Percentiles rank a stretch among this genome's conserved stretches.
Conservation (phyloP, 768 basidiomycete genomes). For the Amanita pseudoporphyria region DNA sequence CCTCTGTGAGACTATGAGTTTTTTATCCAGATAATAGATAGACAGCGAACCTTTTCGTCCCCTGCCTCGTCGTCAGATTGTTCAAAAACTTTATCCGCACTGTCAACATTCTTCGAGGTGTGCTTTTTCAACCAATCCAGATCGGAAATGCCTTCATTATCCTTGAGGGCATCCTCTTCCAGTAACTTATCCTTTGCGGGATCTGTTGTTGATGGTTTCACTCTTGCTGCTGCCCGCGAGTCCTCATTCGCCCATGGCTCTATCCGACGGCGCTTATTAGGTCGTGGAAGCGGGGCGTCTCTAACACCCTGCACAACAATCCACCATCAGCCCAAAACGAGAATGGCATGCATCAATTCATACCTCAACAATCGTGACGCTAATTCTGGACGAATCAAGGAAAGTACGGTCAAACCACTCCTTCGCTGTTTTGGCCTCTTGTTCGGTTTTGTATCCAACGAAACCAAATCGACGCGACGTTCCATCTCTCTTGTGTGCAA, state of each 20-base stretch:
- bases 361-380: conserved; percentile 72
- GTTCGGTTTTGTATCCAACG: conserved; percentile 76
- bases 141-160: conserved; percentile 42
- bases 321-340: not conserved
- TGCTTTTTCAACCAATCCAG: conserved; percentile 67
- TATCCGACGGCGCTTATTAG: conserved; percentile 58
- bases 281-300: conserved; percentile 56
- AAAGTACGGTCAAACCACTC: conserved; percentile 84
- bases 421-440: conserved; percentile 64
- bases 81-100: conserved; percentile 42
- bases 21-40: not conserved
- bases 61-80: conserved; percentile 49
- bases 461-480: conserved; percentile 86
- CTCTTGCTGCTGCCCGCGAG: conserved; percentile 8
- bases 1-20: not conserved
- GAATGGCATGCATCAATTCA: conserved; percentile 15
- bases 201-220: conserved; percentile 8
- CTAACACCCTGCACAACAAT: conserved; percentile 43
- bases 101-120: conserved; percentile 40
- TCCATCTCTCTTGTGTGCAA: conserved; percentile 69
- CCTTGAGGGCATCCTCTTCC: conserved; percentile 12
- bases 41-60: conserved; percentile 8
- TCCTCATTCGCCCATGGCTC: conserved; percentile 52
- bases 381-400: conserved; percentile 70
- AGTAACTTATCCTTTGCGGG: conserved; percentile 7